These are phyloP conservation scores for Pugionium cornutum DNA, from an alignment of 345 rosid genomes.

Conservation along the genomic window DNA sequence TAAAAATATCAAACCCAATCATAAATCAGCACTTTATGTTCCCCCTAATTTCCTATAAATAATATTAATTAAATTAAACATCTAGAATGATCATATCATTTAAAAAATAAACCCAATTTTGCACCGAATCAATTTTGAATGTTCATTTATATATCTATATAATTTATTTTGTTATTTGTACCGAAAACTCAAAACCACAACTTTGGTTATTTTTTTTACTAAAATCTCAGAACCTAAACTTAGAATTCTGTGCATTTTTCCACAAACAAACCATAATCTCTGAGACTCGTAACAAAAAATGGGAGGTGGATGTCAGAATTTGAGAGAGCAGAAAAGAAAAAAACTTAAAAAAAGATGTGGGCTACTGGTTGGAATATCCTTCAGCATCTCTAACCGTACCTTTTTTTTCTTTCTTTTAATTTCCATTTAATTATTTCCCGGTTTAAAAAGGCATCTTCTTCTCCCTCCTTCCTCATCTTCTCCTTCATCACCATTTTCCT, in stretches of 20 bases:
- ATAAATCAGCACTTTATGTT: conserved; percentile 1
- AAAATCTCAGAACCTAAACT: conserved; percentile 27
- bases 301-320: conserved; percentile 36
- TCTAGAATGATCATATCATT: background rate
- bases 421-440: conserved; percentile 12
- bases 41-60: background rate
- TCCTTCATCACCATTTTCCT: conserved; percentile 12
- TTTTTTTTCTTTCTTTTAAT: conserved; percentile 5
- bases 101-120: too few species aligned
- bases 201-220: background rate
- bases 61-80: background rate
- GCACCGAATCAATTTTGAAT: background rate
- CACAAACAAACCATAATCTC: conserved; percentile 32
- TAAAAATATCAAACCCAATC: conserved; percentile 13
- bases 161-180: background rate
- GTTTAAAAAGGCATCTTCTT: conserved; percentile 37
- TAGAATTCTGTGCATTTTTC: conserved; percentile 13
- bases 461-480: conserved; percentile 29
- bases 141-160: background rate
- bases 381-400: conserved; percentile 41
- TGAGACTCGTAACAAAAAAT: conserved; percentile 26
- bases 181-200: conserved; percentile 24
- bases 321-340: background rate
- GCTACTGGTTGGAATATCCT: conserved; percentile 43
- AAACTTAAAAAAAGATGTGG: conserved; percentile 36